These are phyloP conservation scores for Marasmius tenuissimus DNA, from an alignment of 1,284 basidiomycete genomes.

Conservation along the genomic window DNA sequence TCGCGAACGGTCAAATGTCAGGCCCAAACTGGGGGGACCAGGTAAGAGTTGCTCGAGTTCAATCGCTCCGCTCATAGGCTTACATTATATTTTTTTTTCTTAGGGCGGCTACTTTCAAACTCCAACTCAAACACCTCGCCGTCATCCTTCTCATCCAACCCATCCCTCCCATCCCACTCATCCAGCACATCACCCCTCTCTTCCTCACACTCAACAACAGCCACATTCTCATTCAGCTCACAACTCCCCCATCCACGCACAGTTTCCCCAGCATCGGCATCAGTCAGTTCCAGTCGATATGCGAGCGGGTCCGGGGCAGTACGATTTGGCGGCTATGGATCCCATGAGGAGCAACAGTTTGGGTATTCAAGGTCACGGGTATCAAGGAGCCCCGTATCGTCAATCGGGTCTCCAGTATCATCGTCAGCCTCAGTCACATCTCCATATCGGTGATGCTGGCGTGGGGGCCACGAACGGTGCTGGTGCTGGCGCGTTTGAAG, in stretches of 20 bases:
- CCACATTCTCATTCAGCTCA: neutral
- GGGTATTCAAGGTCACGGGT: neutral
- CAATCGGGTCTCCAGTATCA: neutral
- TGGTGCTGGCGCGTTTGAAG: neutral
- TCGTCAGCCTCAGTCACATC: neutral
- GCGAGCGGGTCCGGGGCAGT: neutral
- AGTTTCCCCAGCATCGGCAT: neutral
- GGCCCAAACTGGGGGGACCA: neutral
- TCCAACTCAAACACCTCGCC: neutral
- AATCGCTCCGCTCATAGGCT: neutral
- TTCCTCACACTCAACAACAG: neutral
- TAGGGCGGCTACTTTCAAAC: neutral
- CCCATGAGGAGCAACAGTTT: neutral
- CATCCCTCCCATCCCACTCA: neutral
- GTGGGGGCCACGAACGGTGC: neutral
- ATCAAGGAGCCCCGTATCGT: neutral
- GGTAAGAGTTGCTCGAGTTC: neutral
- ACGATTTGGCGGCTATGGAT: neutral
- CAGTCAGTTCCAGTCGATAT: neutral
- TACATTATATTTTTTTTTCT: neutral
- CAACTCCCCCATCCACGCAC: neutral
- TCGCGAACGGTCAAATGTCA: neutral
- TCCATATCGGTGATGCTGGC: neutral
- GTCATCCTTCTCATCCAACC: neutral
- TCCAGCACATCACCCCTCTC: neutral